A percentile compares a stretch with the other conserved stretches of the same genome.
Conservation (phyloP, 352 stramenopile genomes). For the Plasmopara halstedii region DNA sequence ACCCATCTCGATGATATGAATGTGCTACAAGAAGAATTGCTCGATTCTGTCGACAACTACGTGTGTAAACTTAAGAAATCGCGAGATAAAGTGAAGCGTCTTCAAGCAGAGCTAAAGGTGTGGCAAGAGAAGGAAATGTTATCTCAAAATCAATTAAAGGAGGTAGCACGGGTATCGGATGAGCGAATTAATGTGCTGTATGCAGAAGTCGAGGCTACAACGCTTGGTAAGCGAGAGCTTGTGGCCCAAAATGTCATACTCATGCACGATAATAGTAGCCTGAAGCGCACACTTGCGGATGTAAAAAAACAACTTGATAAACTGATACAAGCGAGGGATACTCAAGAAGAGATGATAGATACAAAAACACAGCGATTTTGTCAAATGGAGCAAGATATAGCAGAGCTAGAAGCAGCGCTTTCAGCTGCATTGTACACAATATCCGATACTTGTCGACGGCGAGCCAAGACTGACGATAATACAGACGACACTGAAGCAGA, state of each 20-base stretch:
- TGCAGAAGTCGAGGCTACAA: conserved; percentile 3
- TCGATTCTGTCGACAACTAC: conserved; percentile 49
- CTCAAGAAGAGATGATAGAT: conserved; percentile 7
- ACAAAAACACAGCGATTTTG: conserved; percentile 13
- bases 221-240: conserved; percentile 3
- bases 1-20: conserved; percentile 54
- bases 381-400: conserved; percentile 20
- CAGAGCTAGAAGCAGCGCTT: conserved; percentile 33
- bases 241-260: conserved; percentile 8
- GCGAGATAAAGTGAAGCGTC: conserved; percentile 15
- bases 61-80: conserved; percentile 22
- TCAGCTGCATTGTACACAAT: conserved; percentile 6
- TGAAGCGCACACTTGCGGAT: conserved; percentile 20
- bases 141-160: conserved; percentile 5
- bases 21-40: conserved; percentile 55
- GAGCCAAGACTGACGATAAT: not conserved
- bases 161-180: conserved; percentile 8
- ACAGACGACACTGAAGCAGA: not conserved
- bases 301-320: conserved; percentile 11
- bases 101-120: conserved; percentile 20
- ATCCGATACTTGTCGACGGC: not conserved
- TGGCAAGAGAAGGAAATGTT: conserved; percentile 3
- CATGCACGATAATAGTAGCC: conserved; percentile 4
- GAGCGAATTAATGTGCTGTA: conserved; percentile 4
- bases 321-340: conserved; percentile 9